Conservation (phyloP, 352 stramenopile species). For the Globisporangium paroecandrum region DNA sequence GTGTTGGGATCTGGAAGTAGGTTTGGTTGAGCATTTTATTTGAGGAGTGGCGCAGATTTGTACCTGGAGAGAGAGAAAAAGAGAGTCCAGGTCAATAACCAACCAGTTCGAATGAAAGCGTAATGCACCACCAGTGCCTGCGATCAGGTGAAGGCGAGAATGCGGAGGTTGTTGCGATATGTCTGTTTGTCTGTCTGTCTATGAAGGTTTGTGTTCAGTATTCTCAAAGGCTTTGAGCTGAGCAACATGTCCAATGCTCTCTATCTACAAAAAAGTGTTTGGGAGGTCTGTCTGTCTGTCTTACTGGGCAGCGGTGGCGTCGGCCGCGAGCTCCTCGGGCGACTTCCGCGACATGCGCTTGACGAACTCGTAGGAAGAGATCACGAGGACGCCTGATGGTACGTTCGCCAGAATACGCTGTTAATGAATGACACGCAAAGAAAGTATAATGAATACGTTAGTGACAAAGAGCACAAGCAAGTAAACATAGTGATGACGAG, state of each 20-base stretch:
- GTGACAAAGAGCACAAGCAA: neutral
- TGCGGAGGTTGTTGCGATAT: neutral
- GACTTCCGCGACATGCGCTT: constrained; percentile 81
- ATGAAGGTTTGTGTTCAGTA: neutral
- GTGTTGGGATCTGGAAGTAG: neutral
- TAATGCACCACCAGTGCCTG: neutral
- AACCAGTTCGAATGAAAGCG: neutral
- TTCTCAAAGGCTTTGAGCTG: neutral
- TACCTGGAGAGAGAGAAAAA: neutral
- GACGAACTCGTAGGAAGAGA: constrained; percentile 89
- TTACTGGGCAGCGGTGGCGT: neutral
- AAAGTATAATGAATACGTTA: neutral
- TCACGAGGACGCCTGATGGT: constrained; percentile 79
- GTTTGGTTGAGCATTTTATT: neutral
- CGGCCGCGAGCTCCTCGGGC: constrained; percentile 24
- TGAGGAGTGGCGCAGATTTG: neutral
- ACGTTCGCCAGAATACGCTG: constrained; percentile 80
- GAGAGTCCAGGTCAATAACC: neutral
- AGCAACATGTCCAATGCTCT: neutral
- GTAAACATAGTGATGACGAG: neutral
- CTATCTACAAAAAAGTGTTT: neutral
- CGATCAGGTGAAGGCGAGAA: neutral
- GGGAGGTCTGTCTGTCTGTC: neutral
- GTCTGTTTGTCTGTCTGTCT: neutral
- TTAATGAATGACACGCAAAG: neutral